phyloP scores from a whole-genome alignment of 495 filamentous ascomycete species.

The Penicillium coprophilum region DNA sequence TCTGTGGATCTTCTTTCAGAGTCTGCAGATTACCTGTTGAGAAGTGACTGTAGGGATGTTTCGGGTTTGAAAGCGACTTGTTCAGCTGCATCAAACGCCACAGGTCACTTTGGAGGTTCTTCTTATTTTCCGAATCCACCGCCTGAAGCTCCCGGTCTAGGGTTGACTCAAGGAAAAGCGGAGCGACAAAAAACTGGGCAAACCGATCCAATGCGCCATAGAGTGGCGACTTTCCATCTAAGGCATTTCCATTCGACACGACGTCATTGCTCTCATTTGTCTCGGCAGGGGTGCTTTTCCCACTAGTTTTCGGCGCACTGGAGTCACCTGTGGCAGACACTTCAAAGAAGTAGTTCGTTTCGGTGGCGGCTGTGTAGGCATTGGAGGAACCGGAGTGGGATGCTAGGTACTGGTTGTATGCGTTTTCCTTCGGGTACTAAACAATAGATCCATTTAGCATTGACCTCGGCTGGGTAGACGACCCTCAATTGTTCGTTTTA shows the following conservation, averaged over 20 bases:
- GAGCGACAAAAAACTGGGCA: slow-evolving; percentile 94
- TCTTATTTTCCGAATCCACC: slow-evolving; percentile 99
- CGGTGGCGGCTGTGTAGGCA: slow-evolving; percentile 88
- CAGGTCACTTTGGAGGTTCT: slow-evolving; percentile 93
- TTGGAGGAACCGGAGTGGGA: slow-evolving; percentile 89
- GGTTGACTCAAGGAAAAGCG: slow-evolving; percentile 86
- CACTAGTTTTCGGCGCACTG: slow-evolving; percentile 44
- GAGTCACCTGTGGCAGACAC: slow-evolving; percentile 66
- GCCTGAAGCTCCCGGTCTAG: slow-evolving; percentile 88
- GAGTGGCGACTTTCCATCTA: slow-evolving; percentile 58
- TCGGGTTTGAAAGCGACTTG: slow-evolving; percentile 84
- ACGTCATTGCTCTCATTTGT: slow-evolving; percentile 35
- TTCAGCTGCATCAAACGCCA: slow-evolving; percentile 93
- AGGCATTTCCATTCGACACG: slow-evolving; percentile 11
- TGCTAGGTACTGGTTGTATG: slow-evolving; percentile 89
- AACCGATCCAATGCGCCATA: slow-evolving; percentile 93
- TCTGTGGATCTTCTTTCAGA: slow-evolving; percentile 79
- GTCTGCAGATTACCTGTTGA: slow-evolving; percentile 92
- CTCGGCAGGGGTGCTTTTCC: slow-evolving; percentile 31
- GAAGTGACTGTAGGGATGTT: slow-evolving; percentile 94
- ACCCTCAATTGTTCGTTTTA: slow-evolving; percentile 30
- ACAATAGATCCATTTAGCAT: slow-evolving; percentile 17
- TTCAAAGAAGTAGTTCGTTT: slow-evolving; percentile 98
- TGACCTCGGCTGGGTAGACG: background rate
- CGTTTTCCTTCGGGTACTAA: slow-evolving; percentile 92